Conservation (phyloP, 2,329 filamentous ascomycete species). For the Fusarium penzigii region DNA sequence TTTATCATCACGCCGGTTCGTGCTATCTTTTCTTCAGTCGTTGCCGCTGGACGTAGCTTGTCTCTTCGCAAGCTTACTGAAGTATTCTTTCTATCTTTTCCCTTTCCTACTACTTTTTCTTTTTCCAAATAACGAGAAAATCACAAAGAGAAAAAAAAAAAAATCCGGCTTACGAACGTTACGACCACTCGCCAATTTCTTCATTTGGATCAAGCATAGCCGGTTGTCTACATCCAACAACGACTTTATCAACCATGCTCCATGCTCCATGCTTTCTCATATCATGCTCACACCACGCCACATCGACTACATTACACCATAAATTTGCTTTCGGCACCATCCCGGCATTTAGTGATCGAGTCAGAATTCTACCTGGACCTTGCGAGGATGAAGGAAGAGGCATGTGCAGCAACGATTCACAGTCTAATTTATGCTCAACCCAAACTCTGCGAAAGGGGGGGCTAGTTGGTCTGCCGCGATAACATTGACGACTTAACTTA, state of each 20-base stretch:
- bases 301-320: constrained; percentile 15
- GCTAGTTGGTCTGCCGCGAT: constrained; percentile 19
- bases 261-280: background rate
- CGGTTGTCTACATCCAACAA: background rate
- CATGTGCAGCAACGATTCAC: constrained; percentile 1
- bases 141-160: too few relatives aligned
- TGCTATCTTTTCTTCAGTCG: background rate
- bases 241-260: background rate
- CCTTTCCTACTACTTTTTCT: background rate
- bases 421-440: constrained; percentile 10
- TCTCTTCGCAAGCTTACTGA: constrained; percentile 20
- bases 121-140: background rate
- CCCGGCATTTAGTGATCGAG: background rate
- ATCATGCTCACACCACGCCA: background rate
- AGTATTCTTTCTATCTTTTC: background rate
- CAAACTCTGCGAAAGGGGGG: constrained; percentile 5
- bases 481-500: constrained; percentile 28
- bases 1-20: constrained; percentile 4
- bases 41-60: constrained; percentile 18
- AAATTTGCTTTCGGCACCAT: constrained; percentile 1
- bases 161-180: too few relatives aligned
- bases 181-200: too few relatives aligned
- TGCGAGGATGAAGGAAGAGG: background rate
- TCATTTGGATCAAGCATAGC: too few relatives aligned
- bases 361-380: background rate